Percentiles rank a stretch among this genome's conserved stretches.
Evolutionary conservation across 1,284 basidiomycete species (phyloP).

Genomic region (Tilletiopsis washingtonensis): DNA sequence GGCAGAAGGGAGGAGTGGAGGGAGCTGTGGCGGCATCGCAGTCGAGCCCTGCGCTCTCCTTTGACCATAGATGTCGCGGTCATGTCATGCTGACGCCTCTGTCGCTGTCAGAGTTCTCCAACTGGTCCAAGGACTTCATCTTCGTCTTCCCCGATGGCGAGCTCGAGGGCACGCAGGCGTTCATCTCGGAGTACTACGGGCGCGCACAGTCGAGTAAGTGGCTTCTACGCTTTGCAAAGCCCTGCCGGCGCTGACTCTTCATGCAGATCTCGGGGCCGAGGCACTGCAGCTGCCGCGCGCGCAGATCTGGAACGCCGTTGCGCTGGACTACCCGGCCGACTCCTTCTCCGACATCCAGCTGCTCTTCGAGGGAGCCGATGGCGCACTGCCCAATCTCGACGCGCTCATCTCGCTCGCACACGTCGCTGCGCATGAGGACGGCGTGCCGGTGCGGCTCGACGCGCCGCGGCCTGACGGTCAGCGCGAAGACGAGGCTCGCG

Average conservation of each 20-base stretch:
- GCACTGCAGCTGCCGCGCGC: slow-evolving; percentile 49
- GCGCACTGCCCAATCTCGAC: slow-evolving; percentile 91
- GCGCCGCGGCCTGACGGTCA: slow-evolving; percentile 48
- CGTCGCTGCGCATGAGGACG: slow-evolving; percentile 64
- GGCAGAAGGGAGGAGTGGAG: too few relatives aligned
- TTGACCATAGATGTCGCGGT: too few relatives aligned
- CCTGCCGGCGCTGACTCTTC: background rate
- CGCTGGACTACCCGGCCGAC: slow-evolving; percentile 91
- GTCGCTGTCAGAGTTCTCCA: slow-evolving; percentile 53
- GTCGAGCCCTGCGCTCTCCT: too few relatives aligned
- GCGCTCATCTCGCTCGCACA: slow-evolving; percentile 72
- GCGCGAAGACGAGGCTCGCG: background rate
- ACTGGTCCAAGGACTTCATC: slow-evolving; percentile 60
- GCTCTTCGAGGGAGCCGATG: slow-evolving; percentile 90
- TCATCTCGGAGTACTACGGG: slow-evolving; percentile 75
- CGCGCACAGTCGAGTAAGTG: slow-evolving; percentile 58
- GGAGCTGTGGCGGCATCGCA: too few relatives aligned
- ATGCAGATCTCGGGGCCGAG: slow-evolving; percentile 61
- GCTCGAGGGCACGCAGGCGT: slow-evolving; percentile 84
- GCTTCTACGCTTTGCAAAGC: background rate
- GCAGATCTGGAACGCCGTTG: slow-evolving; percentile 73
- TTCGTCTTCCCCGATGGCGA: slow-evolving; percentile 84
- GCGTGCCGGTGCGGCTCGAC: slow-evolving; percentile 68
- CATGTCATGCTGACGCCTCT: too few relatives aligned
- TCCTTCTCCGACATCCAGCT: slow-evolving; percentile 88